Conservation (phyloP, 2,329 filamentous ascomycete genomes). For the Camillea tinctor region DNA sequence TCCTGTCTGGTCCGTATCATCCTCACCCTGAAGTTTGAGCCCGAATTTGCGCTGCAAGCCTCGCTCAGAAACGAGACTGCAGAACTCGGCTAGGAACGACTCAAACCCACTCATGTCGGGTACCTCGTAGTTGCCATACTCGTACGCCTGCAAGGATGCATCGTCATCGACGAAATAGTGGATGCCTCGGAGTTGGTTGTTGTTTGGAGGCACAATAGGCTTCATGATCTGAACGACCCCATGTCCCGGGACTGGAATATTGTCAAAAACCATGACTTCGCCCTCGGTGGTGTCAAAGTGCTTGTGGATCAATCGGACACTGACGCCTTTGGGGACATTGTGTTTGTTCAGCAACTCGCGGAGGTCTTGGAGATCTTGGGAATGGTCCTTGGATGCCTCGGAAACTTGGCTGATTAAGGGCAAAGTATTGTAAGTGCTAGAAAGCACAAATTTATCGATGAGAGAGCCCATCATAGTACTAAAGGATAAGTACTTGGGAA, state of each 20-base stretch:
- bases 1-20: constrained; percentile 2
- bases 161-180: constrained; percentile 4
- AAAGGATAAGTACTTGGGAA: too few relatives aligned
- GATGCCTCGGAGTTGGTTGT: constrained; percentile 4
- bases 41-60: constrained; percentile 3
- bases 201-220: constrained; percentile 1
- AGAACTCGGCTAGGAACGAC: constrained; percentile 1
- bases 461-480: neutral
- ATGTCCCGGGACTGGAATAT: constrained; percentile 1
- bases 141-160: constrained; percentile 1
- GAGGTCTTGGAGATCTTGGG: neutral
- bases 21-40: neutral
- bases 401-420: neutral
- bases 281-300: neutral
- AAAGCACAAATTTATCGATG: neutral
- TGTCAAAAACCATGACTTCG: constrained; percentile 7
- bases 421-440: constrained; percentile 1
- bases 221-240: constrained; percentile 3
- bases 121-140: constrained; percentile 3
- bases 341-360: neutral
- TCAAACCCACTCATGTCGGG: constrained; percentile 4
- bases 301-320: too few relatives aligned
- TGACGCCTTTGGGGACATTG: too few relatives aligned
- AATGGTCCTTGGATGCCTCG: neutral
- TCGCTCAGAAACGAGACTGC: too few relatives aligned